Evolutionary conservation across 2,329 filamentous ascomycete species (phyloP), one percentile per base, ranked within the genome.

Genomic region (Talaromyces sp.): DNA sequence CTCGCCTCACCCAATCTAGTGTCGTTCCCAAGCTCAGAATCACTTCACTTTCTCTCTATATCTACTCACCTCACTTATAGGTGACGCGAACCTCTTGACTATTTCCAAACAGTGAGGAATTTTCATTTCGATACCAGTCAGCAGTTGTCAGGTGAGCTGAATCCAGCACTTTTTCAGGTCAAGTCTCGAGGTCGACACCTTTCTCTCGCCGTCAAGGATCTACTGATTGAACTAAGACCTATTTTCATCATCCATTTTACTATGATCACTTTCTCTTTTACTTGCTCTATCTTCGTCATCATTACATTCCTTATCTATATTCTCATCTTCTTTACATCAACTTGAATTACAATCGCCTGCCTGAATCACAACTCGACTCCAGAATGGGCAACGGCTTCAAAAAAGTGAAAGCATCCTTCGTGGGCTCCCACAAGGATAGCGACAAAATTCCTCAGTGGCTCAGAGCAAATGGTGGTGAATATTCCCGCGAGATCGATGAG

Each of bases 381-480:
- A 63, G 56, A 28, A 73, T 76, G 72, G 76, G 73, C 53, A 71
- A 71, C 6, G 62, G 73, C 7, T 83, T 90, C 66, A 76, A 76
- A 13, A 75, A 76, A 1, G 70, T 81, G 35, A 73, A 80, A 51
- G 78, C 90, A 19, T 81, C 84, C 21, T 71, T 81, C 0, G 82
- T 80, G 0, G 87, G 87, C 4, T 76, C 81, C 2, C 81, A 89
- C 4, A 78, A 79, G 0, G 74, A 73, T 1, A 77, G 75, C 1
- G 76, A 81, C 1, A 81, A 88, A 41, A 79, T 94, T 36, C 78
- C 78, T 36, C 75, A 77, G 39, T 96, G 89, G 89, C 79, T 89
- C 9, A 75, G 76, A 3, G 67, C 77, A 3, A 83, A 88, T 59
- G 84, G 83, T 6, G 91, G 88, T 1, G 70, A 58, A 1, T 87